Evolutionary conservation across 257 asterid genomes (phyloP).

Genomic region (Fraxinus cuspidata): DNA sequence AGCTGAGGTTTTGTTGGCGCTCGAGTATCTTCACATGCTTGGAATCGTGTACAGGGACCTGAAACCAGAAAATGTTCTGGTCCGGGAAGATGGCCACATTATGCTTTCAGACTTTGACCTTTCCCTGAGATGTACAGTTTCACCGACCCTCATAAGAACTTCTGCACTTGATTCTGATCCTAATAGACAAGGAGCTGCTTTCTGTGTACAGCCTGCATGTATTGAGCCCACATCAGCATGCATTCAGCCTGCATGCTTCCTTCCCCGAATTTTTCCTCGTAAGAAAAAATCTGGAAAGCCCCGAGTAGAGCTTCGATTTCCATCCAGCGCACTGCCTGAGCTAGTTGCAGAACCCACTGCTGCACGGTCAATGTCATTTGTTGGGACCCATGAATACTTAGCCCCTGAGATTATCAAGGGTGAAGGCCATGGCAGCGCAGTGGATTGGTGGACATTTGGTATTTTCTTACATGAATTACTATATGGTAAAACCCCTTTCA

Average conservation of each 20-base stretch:
- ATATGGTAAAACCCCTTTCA: constrained; percentile 45
- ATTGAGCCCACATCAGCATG: constrained; percentile 19
- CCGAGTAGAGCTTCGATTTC: background rate
- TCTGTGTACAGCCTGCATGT: constrained; percentile 2
- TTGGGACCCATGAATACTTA: constrained; percentile 1
- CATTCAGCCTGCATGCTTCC: constrained; percentile 24
- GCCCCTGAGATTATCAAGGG: constrained; percentile 20
- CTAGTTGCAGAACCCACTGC: constrained; percentile 22
- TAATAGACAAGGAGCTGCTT: constrained; percentile 5
- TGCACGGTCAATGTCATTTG: constrained; percentile 21
- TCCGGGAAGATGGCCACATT: too few species aligned
- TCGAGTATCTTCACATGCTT: constrained; percentile 51
- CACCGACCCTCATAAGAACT: constrained; percentile 44
- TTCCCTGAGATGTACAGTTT: constrained; percentile 29
- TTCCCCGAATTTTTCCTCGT: constrained; percentile 12
- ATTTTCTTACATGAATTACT: constrained; percentile 47
- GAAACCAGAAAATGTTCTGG: too few species aligned
- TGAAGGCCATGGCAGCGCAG: constrained; percentile 59
- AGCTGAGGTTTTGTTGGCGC: constrained; percentile 55
- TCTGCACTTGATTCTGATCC: constrained; percentile 25
- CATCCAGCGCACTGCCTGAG: constrained; percentile 10
- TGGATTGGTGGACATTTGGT: constrained; percentile 59
- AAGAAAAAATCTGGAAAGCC: constrained; percentile 14
- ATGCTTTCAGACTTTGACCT: too few species aligned
- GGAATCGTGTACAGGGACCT: too few species aligned